phyloP scores from a whole-genome alignment of 225 moss, liverwort and hornwort species.

The Marchantia paleacea region DNA sequence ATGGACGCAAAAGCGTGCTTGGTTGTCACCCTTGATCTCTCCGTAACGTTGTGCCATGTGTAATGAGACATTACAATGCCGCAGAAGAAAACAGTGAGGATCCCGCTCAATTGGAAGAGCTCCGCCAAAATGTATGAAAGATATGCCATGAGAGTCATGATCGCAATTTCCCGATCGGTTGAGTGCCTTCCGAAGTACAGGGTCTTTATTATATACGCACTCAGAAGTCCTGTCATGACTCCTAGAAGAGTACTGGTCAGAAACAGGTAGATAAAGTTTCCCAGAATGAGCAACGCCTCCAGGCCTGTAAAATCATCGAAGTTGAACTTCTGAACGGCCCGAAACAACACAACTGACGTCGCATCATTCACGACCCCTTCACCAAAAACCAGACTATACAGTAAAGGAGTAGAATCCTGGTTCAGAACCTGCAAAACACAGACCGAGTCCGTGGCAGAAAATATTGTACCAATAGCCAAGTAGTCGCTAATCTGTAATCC shows the following conservation, averaged over 20 bases:
- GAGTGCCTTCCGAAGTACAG: conserved; percentile 92
- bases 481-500: conserved; percentile 62
- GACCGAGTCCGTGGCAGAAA: conserved; percentile 93
- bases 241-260: conserved; percentile 71
- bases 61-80: conserved; percentile 99
- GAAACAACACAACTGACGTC: conserved; percentile 87
- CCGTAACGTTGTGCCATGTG: conserved; percentile 95
- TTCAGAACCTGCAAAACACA: conserved; percentile 93
- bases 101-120: conserved; percentile 83
- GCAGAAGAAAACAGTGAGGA: conserved; percentile 90
- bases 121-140: conserved; percentile 87
- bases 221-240: conserved; percentile 60
- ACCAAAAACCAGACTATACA: conserved; percentile 94
- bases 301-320: conserved; percentile 56
- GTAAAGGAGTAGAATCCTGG: conserved; percentile 78
- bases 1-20: conserved; percentile 81
- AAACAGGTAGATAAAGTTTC: conserved; percentile 79
- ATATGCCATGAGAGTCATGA: conserved; percentile 92
- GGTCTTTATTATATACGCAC: conserved; percentile 89
- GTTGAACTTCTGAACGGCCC: conserved; percentile 71
- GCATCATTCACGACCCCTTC: conserved; percentile 98
- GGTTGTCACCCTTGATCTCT: conserved; percentile 68
- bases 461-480: conserved; percentile 79
- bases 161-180: conserved; percentile 85
- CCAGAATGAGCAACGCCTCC: conserved; percentile 58